Percentiles rank a stretch among this genome's conserved stretches.
Evolutionary conservation across 257 asterid genomes (phyloP).

Genomic region (Osmanthus fragrans): DNA sequence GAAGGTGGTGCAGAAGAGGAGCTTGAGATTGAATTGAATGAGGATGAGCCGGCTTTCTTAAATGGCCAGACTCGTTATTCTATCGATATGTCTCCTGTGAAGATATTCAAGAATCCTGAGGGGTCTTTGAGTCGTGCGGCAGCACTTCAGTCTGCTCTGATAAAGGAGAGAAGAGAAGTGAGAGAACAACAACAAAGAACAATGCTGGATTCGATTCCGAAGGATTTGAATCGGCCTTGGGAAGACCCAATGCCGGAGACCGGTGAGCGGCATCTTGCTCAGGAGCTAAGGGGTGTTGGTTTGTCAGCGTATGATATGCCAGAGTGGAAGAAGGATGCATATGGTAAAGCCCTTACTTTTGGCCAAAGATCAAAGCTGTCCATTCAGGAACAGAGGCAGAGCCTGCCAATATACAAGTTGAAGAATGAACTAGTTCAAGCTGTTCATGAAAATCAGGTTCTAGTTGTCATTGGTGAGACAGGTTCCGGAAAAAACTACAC

Average conservation of each 20-base stretch:
- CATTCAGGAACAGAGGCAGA: constrained; percentile 86
- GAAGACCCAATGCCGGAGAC: constrained; percentile 99
- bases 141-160: constrained; percentile 86
- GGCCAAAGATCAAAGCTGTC: constrained; percentile 96
- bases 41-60: constrained; percentile 86
- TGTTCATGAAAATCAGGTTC: constrained; percentile 82
- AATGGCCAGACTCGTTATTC: constrained; percentile 87
- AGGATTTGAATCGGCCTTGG: constrained; percentile 97
- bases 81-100: constrained; percentile 86
- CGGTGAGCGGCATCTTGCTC: constrained; percentile 97
- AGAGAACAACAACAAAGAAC: constrained; percentile 90
- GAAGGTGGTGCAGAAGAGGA: constrained; percentile 95
- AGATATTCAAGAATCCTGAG: constrained; percentile 91
- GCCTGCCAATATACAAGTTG: constrained; percentile 83
- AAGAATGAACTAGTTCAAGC: constrained; percentile 87
- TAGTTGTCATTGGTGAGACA: constrained; percentile 95
- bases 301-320: constrained; percentile 98
- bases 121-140: constrained; percentile 97
- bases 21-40: constrained; percentile 88
- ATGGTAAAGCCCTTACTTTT: constrained; percentile 84
- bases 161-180: constrained; percentile 96
- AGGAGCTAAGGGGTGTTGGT: constrained; percentile 95
- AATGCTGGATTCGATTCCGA: constrained; percentile 95
- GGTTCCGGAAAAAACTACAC: constrained; percentile 98
- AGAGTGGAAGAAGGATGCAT: constrained; percentile 96